Base-by-base conservation (phyloP, 129 eudicot genomes). In the Sambucus nigra region DNA sequence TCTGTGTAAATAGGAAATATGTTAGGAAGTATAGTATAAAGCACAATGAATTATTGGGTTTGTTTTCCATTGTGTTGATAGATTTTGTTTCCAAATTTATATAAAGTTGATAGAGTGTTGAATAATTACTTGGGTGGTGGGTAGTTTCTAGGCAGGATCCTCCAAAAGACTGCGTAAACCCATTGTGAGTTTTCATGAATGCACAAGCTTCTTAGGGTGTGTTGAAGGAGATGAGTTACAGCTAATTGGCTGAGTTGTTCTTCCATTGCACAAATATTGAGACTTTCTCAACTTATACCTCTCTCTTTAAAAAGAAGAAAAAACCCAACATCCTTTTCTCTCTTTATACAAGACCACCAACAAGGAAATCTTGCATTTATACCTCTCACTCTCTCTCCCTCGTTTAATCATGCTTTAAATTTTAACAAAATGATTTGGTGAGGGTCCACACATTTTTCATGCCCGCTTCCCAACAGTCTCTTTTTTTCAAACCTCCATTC, bases 121-220 rank as follows among this genome's bases (percentile, higher is more conserved):
- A 25, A 14, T n/a, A 7, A 10, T 66, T 79, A 92, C 99, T 86
- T 92, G 53, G 99, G 99, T 24, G 99, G 99, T 25, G 99, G 99
- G 55, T 83, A 86, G 64, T 92, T 92, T 80, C 99, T 80, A 5
- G 99, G 99, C 66, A 92, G 74, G 78, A 92, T 86, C 75, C 99
- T 92, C 99, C 99, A 92, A 41, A 92, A 92, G 48, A 92, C 96
- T 44, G 99, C 99, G 82, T 92, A 92, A 48, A 92, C 92, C 99
- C 99, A 92, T 55, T 92, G 94, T 18, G 99, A 86, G 65, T 78
- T 80, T 20, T 92, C 96, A 69, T 82, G 91, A 63, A 73, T 77
- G 68, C 99, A 92, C 32, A 86, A 71, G 73, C 99, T 92, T 75
- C 99, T 92, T 16, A 92, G 74, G 27, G 99, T 82, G 92, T 82